Percentiles rank a stretch among this genome's conserved stretches.
Evolutionary conservation across 2,329 filamentous ascomycete species (phyloP).

Genomic region (Polytolypa hystricis): DNA sequence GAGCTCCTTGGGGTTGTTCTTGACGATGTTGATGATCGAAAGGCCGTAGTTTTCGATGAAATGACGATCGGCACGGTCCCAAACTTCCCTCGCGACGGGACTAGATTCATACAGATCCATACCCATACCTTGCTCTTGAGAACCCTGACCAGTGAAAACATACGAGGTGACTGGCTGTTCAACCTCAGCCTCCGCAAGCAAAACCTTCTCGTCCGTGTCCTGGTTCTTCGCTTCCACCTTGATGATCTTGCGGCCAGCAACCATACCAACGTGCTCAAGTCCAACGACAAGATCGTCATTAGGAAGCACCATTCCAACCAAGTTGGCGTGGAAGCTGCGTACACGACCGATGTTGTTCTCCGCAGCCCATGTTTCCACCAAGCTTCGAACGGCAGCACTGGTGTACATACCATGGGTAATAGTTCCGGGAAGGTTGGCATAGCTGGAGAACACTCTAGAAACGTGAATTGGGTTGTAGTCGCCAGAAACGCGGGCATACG

Average conservation of each 20-base stretch:
- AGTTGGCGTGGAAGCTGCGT: constrained; percentile 87
- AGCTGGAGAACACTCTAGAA: constrained; percentile 88
- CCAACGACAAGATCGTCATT: constrained; percentile 93
- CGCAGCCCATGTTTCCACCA: constrained; percentile 97
- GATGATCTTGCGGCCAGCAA: constrained; percentile 96
- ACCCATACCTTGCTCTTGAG: constrained; percentile 98
- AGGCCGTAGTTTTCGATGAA: constrained; percentile 99
- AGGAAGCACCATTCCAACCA: constrained; percentile 97
- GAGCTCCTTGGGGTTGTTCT: constrained; percentile 98
- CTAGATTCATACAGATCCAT: constrained; percentile 97
- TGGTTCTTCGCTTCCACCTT: constrained; percentile 95
- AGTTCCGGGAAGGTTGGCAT: constrained; percentile 88
- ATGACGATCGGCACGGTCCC: constrained; percentile 95
- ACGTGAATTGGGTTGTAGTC: constrained; percentile 99
- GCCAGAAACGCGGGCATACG: constrained; percentile 91
- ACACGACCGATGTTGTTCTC: constrained; percentile 98
- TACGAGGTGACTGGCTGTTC: constrained; percentile 96
- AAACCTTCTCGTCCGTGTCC: constrained; percentile 91
- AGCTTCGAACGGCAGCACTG: constrained; percentile 84
- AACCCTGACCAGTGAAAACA: constrained; percentile 96
- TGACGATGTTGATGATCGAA: constrained; percentile 96
- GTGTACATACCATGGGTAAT: constrained; percentile 99
- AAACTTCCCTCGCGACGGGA: constrained; percentile 88
- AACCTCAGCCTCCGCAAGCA: constrained; percentile 90
- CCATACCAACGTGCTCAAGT: constrained; percentile 94